phyloP scores from a whole-genome alignment of 805 yeast genomes.

The Zygosaccharomyces rouxii region DNA sequence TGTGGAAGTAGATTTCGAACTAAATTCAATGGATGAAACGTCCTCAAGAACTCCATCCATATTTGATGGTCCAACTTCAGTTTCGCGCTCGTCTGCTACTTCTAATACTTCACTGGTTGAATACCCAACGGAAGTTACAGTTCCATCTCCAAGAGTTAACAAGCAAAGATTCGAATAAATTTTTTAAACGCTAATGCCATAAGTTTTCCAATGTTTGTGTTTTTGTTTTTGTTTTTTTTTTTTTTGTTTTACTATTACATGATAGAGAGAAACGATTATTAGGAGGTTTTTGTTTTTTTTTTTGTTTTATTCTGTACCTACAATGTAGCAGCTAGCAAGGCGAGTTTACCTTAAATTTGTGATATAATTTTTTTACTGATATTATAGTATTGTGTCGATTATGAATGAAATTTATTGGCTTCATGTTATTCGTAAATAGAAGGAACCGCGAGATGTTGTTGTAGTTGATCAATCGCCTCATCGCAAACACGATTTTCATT shows the following conservation, averaged over 20 bases:
- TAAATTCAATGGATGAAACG: slow-evolving; percentile 23
- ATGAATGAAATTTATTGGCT: background rate
- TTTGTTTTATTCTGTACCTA: background rate
- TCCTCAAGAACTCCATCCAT: slow-evolving; percentile 28
- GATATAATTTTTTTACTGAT: background rate
- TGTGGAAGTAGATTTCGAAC: slow-evolving; percentile 24
- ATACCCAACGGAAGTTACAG: slow-evolving; percentile 11
- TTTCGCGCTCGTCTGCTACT: slow-evolving; percentile 34
- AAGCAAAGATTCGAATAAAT: slow-evolving; percentile 23
- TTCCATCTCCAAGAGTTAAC: slow-evolving; percentile 19
- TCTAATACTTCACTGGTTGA: slow-evolving; percentile 35
- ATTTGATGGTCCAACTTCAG: slow-evolving; percentile 32
- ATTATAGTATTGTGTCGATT: background rate
- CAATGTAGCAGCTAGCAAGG: background rate
- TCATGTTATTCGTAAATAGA: too few species aligned
- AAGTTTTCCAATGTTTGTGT: background rate
- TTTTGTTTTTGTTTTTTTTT: background rate
- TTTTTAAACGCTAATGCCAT: background rate
- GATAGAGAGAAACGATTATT: background rate
- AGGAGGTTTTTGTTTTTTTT: background rate
- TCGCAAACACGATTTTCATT: too few species aligned
- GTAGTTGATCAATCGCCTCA: too few species aligned
- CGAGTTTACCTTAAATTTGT: background rate
- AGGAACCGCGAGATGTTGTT: too few species aligned
- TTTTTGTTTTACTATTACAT: background rate